Base-by-base conservation (phyloP, 139 green algal species). In the Picochlorum sp. region DNA sequence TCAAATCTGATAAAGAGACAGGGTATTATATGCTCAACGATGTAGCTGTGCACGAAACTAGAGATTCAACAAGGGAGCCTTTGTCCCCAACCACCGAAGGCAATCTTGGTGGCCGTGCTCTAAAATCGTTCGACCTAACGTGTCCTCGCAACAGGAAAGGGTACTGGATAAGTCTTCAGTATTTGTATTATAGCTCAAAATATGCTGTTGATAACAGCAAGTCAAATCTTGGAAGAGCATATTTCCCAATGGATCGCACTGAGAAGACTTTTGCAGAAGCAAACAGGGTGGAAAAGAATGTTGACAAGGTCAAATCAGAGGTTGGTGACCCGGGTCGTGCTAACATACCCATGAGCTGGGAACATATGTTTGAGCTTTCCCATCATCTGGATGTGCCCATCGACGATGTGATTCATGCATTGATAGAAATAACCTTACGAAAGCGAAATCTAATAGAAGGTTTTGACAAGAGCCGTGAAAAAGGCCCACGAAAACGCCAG, bases 81-180 rank as follows among this genome's bases (percentile, higher is more conserved):
- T 11, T 41, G 34, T 41, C 34, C 34, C 34, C 34, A 41, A 13
- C 7, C 8, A 41, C 34, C 3, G 8, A 11, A 13, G 34, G 34
- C 8, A 41, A 41, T 41, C 34, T 11, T 41, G 34, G 8, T 41
- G 34, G 8, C 34, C 8, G 34, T 41, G 34, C 34, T 41, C 8
- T 41, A 41, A 11, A 41, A 11, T 41, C 34, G 6, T 41, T 41
- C 2, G 34, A 41, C 34, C 34, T 41, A 11, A 11, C 7, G 8
- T 41, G 34, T 41, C 34, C 34, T 41, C 34, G 34, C 8, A 7
- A 9, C 2, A 41, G 34, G 34, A 41, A 54, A 54, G 47, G 47
- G 15, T 75, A 71, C 44, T 76, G 69, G 62, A 21, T 13, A 18
- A 26, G 10, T 11, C 26, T 63, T 31, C 52, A 76, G 44, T 66